phyloP scores from a whole-genome alignment of 495 filamentous ascomycete genomes.

The Neurospora pannonica region DNA sequence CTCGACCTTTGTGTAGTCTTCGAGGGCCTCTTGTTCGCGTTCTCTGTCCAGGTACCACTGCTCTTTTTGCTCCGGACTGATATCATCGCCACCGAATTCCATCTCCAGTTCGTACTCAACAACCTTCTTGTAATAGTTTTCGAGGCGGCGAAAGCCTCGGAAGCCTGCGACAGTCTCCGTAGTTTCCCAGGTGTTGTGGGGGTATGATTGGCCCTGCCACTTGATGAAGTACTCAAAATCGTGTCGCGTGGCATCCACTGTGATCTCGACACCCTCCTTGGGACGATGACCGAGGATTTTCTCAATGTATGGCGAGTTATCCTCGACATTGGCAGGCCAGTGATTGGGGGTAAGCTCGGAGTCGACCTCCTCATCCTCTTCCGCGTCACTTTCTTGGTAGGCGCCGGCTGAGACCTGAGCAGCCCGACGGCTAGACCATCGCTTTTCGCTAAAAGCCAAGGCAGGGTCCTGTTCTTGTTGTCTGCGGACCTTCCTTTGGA shows the following conservation, averaged over 20 bases:
- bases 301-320: conserved; percentile 75
- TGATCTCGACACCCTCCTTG: conserved; percentile 55
- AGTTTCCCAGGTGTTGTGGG: conserved; percentile 90
- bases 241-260: conserved; percentile 52
- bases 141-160: conserved; percentile 72
- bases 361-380: conserved; percentile 52
- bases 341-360: conserved; percentile 49
- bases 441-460: conserved; percentile 58
- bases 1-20: conserved; percentile 82
- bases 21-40: conserved; percentile 68
- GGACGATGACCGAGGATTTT: conserved; percentile 76
- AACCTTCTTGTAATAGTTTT: conserved; percentile 85
- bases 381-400: conserved; percentile 75
- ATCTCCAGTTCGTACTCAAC: conserved; percentile 66
- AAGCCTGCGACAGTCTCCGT: conserved; percentile 50
- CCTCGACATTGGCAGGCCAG: conserved; percentile 53
- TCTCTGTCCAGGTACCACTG: conserved; percentile 86
- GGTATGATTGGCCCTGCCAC: conserved; percentile 91
- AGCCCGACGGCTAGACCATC: conserved; percentile 84
- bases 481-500: conserved; percentile 63
- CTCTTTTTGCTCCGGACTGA: conserved; percentile 78
- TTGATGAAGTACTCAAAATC: conserved; percentile 95
- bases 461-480: conserved; percentile 51
- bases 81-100: conserved; percentile 54
- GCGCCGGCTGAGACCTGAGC: conserved; percentile 78